Conservation (phyloP, 129 eudicot species). For the Sambucus nigra region DNA sequence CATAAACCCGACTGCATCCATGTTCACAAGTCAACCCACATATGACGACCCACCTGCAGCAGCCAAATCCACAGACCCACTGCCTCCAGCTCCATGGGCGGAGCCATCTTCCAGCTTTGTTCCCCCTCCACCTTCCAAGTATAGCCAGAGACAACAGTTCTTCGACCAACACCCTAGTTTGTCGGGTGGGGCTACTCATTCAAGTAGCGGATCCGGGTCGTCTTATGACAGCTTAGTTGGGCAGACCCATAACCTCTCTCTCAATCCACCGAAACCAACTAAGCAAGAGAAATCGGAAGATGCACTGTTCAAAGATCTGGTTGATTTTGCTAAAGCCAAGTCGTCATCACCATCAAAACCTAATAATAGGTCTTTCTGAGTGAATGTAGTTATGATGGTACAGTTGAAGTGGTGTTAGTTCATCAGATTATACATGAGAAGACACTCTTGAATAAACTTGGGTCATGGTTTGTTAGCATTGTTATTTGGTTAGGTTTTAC, state of each 20-base stretch:
- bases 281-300: constrained; percentile 41
- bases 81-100: constrained; percentile 46
- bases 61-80: constrained; percentile 26
- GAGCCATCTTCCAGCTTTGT: constrained; percentile 26
- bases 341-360: constrained; percentile 25
- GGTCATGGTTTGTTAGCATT: background rate
- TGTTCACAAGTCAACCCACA: constrained; percentile 25
- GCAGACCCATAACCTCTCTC: constrained; percentile 46
- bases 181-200: constrained; percentile 23
- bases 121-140: constrained; percentile 82
- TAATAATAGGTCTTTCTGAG: constrained; percentile 20
- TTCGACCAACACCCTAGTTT: constrained; percentile 38
- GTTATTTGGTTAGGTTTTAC: background rate
- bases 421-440: background rate
- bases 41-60: constrained; percentile 27
- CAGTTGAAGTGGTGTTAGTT: constrained; percentile 6
- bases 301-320: constrained; percentile 48
- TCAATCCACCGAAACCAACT: constrained; percentile 30
- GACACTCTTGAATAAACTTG: constrained; percentile 4
- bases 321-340: constrained; percentile 48
- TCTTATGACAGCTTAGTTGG: constrained; percentile 57
- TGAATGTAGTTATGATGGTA: constrained; percentile 16
- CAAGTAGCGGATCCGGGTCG: constrained; percentile 40
- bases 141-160: constrained; percentile 70
- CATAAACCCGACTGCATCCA: constrained; percentile 61